Conservation (phyloP, 2,329 filamentous ascomycete species). For the Ophiostoma angusticollis region DNA sequence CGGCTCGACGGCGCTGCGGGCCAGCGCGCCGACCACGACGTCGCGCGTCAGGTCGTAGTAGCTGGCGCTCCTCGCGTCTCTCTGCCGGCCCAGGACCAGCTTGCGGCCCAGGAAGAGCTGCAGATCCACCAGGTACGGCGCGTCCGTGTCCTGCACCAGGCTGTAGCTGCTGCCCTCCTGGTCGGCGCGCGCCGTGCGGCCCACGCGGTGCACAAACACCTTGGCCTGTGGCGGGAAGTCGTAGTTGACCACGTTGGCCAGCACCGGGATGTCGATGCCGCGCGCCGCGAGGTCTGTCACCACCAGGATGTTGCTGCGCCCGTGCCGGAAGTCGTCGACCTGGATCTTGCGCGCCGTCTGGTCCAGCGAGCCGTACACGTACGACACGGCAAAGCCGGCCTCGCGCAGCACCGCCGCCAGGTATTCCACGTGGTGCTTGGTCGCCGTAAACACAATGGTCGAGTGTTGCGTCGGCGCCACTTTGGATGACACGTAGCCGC, state of each 20-base stretch:
- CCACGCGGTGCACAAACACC: conserved; percentile 91
- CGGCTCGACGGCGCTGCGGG: conserved; percentile 59
- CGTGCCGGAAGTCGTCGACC: conserved; percentile 76
- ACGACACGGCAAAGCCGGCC: conserved; percentile 79
- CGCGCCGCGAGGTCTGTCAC: conserved; percentile 93
- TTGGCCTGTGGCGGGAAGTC: conserved; percentile 96
- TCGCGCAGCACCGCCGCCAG: conserved; percentile 65
- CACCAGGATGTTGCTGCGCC: conserved; percentile 78
- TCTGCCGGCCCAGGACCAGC: conserved; percentile 61
- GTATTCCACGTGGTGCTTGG: conserved; percentile 97
- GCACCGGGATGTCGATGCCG: conserved; percentile 92
- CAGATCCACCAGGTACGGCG: conserved; percentile 83
- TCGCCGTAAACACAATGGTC: conserved; percentile 88
- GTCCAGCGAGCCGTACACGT: conserved; percentile 88
- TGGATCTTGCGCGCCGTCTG: conserved; percentile 88
- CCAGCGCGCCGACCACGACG: conserved; percentile 66
- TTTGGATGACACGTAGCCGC: conserved; percentile 34
- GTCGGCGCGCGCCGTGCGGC: conserved; percentile 87
- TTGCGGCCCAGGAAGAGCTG: conserved; percentile 88
- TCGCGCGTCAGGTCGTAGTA: conserved; percentile 64
- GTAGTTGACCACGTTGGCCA: conserved; percentile 97
- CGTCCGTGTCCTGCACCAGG: conserved; percentile 74
- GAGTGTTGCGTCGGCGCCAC: conserved; percentile 78
- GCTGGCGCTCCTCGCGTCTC: conserved; percentile 38
- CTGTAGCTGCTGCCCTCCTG: conserved; percentile 92